phyloP scores from a whole-genome alignment of 306 rosid genomes.

The Prosopis cineraria region DNA sequence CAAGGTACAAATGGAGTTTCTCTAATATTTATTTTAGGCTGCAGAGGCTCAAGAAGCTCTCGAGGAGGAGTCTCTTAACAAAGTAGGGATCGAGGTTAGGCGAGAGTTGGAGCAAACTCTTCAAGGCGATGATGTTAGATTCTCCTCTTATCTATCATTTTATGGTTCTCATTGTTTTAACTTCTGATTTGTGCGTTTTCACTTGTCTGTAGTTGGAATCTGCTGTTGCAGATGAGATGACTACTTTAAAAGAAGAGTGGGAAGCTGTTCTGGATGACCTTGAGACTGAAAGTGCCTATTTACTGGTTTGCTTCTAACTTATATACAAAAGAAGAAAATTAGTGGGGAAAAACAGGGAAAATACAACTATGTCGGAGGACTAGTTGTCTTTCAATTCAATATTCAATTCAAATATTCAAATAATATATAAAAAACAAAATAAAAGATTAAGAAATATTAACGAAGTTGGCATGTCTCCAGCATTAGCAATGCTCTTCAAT shows the following conservation, averaged over 20 bases:
- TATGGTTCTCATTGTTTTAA: slow-evolving; percentile 24
- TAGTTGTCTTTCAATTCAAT: background rate
- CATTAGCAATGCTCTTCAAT: background rate
- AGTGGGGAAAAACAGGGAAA: background rate
- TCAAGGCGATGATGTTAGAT: slow-evolving; percentile 76
- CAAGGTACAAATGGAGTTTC: slow-evolving; percentile 36
- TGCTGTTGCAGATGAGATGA: slow-evolving; percentile 85
- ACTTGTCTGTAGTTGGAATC: slow-evolving; percentile 71
- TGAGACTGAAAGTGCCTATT: slow-evolving; percentile 84
- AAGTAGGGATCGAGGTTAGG: slow-evolving; percentile 88
- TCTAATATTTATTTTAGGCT: slow-evolving; percentile 72
- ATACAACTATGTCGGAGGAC: background rate
- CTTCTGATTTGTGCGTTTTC: slow-evolving; percentile 37
- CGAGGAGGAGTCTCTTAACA: slow-evolving; percentile 92
- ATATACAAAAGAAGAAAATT: background rate
- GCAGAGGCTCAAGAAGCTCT: slow-evolving; percentile 99
- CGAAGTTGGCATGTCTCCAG: background rate
- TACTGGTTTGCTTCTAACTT: slow-evolving; percentile 72
- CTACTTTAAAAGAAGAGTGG: slow-evolving; percentile 76
- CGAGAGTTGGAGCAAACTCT: slow-evolving; percentile 78
- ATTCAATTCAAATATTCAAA: too few species aligned
- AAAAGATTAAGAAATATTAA: background rate
- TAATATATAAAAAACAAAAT: background rate
- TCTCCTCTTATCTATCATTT: slow-evolving; percentile 24
- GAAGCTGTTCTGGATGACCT: slow-evolving; percentile 80